Conservation (phyloP, 768 basidiomycete genomes). For the Mycena epipterygia region DNA sequence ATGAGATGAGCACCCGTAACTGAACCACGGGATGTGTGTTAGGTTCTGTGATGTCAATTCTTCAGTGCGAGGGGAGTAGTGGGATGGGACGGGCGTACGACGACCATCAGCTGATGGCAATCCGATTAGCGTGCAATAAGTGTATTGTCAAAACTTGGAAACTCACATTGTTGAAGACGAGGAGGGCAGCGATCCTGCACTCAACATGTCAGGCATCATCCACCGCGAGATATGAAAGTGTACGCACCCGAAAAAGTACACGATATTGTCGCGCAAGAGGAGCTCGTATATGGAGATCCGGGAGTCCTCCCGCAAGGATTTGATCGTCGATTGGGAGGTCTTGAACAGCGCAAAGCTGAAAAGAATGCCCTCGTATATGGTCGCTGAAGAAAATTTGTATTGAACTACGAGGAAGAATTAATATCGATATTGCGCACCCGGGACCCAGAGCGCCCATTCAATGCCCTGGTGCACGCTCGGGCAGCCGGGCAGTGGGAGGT, state of each 20-base stretch:
- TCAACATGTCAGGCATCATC: neutral
- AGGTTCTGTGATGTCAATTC: conserved; percentile 47
- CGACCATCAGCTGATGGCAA: conserved; percentile 50
- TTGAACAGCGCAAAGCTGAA: conserved; percentile 57
- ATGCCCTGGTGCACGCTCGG: conserved; percentile 56
- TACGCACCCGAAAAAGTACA: conserved; percentile 59
- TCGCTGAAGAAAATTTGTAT: conserved; percentile 44
- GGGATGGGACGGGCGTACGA: conserved; percentile 42
- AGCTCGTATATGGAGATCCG: conserved; percentile 48
- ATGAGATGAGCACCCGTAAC: conserved; percentile 51
- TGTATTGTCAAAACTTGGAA: conserved; percentile 47
- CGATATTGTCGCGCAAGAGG: conserved; percentile 58
- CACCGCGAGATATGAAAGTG: neutral
- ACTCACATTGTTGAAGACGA: conserved; percentile 59
- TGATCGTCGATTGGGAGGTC: conserved; percentile 42
- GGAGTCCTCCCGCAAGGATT: conserved; percentile 40
- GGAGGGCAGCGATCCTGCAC: conserved; percentile 51
- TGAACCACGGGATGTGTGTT: conserved; percentile 64
- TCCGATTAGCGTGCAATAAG: conserved; percentile 43
- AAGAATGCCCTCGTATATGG: conserved; percentile 55
- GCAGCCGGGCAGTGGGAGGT: conserved; percentile 57
- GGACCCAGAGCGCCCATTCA: conserved; percentile 62
- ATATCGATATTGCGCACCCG: conserved; percentile 45
- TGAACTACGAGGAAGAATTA: neutral
- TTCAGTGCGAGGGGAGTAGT: neutral